Conservation (phyloP, 106 monocot species). For the Acorus gramineus region DNA sequence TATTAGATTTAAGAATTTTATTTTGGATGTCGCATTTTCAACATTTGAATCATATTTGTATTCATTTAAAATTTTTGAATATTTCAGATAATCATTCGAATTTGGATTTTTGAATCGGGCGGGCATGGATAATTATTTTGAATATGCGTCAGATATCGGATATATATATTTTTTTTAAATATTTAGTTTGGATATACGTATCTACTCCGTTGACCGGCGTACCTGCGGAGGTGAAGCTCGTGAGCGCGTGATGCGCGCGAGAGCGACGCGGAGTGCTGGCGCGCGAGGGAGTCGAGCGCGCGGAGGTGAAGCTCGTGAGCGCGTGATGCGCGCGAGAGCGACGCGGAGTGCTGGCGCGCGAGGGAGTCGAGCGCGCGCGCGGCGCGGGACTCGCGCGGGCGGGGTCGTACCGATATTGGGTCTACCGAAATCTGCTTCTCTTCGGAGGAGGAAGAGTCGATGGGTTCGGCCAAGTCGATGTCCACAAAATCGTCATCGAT, state of each 20-base stretch:
- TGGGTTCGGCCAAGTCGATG: not conserved
- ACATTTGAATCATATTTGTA: no score
- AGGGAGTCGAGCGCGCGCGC: constrained; percentile 10
- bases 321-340: not conserved
- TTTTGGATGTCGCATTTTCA: no score
- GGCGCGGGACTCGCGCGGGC: not conserved
- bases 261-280: constrained; percentile 8
- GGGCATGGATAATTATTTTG: no score
- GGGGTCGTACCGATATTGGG: constrained; percentile 8
- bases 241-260: no score
- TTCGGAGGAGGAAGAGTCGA: not conserved
- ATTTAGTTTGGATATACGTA: no score
- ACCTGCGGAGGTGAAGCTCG: not conserved
- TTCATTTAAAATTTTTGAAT: no score
- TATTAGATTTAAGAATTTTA: no score
- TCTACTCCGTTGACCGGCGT: not conserved
- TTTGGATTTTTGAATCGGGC: no score
- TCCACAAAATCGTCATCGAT: not conserved
- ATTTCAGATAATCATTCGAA: no score
- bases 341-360: constrained; percentile 11
- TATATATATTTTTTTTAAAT: no score
- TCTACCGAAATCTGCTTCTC: constrained; percentile 35
- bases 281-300: not conserved
- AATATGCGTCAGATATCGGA: no score
- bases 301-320: not conserved